Percentiles rank a stretch among this genome's conserved stretches.
phyloP scores from a whole-genome alignment of 768 basidiomycete genomes.

The Auricularia heimuer region DNA sequence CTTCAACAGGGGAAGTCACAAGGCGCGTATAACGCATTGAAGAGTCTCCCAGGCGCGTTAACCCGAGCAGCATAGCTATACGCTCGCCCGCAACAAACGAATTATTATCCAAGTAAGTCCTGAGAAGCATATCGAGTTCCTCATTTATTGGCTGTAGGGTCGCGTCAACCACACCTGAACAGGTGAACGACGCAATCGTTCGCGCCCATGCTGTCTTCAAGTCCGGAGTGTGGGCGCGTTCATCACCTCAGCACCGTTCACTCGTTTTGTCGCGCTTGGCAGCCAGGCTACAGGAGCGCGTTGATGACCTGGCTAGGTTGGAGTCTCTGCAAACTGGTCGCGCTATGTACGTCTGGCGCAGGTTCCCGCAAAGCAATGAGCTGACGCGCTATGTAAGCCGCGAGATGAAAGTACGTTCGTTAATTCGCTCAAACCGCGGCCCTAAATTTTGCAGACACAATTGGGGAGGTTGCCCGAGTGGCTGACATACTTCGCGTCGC shows the following conservation, averaged over 20 bases:
- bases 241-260: conserved; percentile 49
- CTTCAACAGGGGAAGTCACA: not conserved
- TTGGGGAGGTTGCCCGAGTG: conserved; percentile 73
- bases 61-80: not conserved
- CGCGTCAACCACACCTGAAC: conserved; percentile 37
- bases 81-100: not conserved
- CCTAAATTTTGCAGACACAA: conserved; percentile 31
- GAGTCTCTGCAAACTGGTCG: conserved; percentile 68
- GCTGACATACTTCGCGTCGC: conserved; percentile 75
- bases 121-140: no score
- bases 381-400: conserved; percentile 29
- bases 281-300: conserved; percentile 43
- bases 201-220: conserved; percentile 50
- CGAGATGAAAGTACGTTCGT: conserved; percentile 50
- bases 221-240: conserved; percentile 64
- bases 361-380: no score
- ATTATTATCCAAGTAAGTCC: not conserved
- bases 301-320: conserved; percentile 49
- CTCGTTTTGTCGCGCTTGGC: conserved; percentile 57
- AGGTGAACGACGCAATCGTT: conserved; percentile 42
- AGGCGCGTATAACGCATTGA: not conserved
- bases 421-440: not conserved
- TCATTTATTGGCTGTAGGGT: conserved; percentile 30
- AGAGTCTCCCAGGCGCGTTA: not conserved
- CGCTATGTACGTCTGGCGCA: not conserved